phyloP scores from a whole-genome alignment of 176 grass and related monocot genomes.

The Saccharum officinarum region DNA sequence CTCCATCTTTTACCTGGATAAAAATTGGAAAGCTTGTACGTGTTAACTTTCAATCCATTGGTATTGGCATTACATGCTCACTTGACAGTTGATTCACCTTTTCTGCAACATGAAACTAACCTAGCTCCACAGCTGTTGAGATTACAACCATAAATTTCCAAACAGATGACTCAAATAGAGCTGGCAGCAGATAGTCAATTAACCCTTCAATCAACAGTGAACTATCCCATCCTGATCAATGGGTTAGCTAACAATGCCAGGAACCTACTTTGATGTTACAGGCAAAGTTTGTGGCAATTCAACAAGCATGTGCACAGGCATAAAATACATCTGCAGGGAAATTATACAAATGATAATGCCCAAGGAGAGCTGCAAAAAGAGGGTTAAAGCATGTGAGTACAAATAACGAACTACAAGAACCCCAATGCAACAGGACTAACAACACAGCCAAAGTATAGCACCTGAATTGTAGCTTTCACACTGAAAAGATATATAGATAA shows the following conservation, averaged over 20 bases:
- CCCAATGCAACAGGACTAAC: not conserved
- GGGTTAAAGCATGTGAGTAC: slow-evolving; percentile 27
- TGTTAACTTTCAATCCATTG: not conserved
- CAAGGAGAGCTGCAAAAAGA: slow-evolving; percentile 81
- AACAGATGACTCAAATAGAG: not conserved
- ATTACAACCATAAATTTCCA: slow-evolving; percentile 4
- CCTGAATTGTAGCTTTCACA: slow-evolving; percentile 89
- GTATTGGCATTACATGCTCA: not conserved
- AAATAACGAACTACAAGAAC: slow-evolving; percentile 12
- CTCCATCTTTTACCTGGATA: slow-evolving; percentile 15
- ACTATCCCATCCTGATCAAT: slow-evolving; percentile 10
- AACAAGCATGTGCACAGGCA: slow-evolving; percentile 76
- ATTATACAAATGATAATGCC: slow-evolving; percentile 97
- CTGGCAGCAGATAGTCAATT: not conserved
- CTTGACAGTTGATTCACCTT: not conserved
- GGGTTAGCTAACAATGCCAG: slow-evolving; percentile 6
- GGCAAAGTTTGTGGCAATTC: slow-evolving; percentile 67
- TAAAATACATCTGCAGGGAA: slow-evolving; percentile 98
- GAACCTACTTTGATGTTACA: slow-evolving; percentile 42
- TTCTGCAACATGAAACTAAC: slow-evolving; percentile 10
- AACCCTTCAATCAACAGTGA: slow-evolving; percentile 23
- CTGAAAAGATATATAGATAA: slow-evolving; percentile 87
- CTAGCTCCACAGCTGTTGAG: not conserved
- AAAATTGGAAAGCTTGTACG: not conserved
- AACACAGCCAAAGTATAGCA: slow-evolving; percentile 11